Conservation (phyloP, 2,329 filamentous ascomycete genomes). For the Thelonectria discophora region DNA sequence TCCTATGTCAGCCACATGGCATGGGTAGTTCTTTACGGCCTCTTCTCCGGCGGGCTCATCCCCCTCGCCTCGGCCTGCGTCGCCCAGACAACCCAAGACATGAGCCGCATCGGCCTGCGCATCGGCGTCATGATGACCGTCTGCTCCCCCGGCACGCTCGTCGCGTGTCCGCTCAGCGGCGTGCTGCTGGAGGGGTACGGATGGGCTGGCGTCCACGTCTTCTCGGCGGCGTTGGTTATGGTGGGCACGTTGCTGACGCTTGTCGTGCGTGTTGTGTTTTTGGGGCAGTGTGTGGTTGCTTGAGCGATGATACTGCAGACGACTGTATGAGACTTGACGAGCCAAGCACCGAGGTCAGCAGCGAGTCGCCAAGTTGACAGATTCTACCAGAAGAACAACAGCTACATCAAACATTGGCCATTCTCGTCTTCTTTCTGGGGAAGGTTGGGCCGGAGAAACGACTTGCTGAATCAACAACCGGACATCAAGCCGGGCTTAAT, state of each 20-base stretch:
- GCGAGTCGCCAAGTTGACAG: no score
- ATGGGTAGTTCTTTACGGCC: constrained; percentile 42
- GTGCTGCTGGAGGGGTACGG: background rate
- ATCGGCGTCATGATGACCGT: constrained; percentile 47
- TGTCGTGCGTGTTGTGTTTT: no score
- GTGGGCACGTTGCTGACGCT: background rate
- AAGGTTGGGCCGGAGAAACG: no score
- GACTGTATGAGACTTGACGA: no score
- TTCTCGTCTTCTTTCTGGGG: no score
- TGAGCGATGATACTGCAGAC: background rate
- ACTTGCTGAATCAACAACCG: no score
- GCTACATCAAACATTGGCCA: no score
- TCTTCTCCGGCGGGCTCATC: constrained; percentile 47
- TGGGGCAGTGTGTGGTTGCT: background rate
- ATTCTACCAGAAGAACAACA: no score
- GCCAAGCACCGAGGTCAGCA: no score
- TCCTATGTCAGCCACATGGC: constrained; percentile 29
- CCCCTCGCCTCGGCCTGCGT: constrained; percentile 46
- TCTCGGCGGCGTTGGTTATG: constrained; percentile 4
- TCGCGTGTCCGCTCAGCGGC: constrained; percentile 37
- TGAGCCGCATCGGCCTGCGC: constrained; percentile 43
- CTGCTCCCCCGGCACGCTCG: constrained; percentile 39
- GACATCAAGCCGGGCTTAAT: no score
- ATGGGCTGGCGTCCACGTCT: constrained; percentile 6
- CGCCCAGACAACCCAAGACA: constrained; percentile 43